Base-by-base conservation (phyloP, 2,329 filamentous ascomycete genomes). In the Paecilomyces fulvus region DNA sequence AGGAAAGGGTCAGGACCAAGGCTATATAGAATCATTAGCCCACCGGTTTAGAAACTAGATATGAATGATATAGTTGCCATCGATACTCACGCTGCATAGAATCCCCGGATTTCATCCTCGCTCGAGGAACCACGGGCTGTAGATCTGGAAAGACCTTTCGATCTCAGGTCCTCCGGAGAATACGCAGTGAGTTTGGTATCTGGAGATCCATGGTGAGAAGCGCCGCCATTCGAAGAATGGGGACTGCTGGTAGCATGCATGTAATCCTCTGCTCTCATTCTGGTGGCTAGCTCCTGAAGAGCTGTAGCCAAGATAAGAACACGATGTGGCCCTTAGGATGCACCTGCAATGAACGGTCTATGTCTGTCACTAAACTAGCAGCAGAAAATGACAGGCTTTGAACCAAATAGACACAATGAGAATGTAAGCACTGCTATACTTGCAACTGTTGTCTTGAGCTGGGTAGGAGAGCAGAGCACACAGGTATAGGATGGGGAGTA, bases 141-240 rank as follows among this genome's bases (percentile, higher is more conserved):
- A 49, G 62, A 56, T 12, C 63, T 59, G 49, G 62, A 59, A 43
- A 62, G 62, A 23, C 60, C 60, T 61, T 77, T 79, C 37, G 73
- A 70, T 12, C 78, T 77, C 53, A 70, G 70, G 46, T 83, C 82
- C 14, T 83, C 80, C 0, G 85, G 84, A 3, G 85, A 88, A 65
- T 87, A 87, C 5, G 80, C 73, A 4, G 84, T 85, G 48, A 86
- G 61, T 52, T 80, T 81, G 7, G 85, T 87, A 57, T 86, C 83
- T 0, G 86, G 85, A 5, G 86, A 88, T 14, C 79, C 81, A 62
- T 83, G 79, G 64, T 78, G 79, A 10, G 84, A 86, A 53, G 82
- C 81, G 30, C 76, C 77, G 20, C 74, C 77, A 50, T 78, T 80
- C 14, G 71, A 71, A 33, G 73, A 74, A 50, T 63, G 66, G 30